phyloP scores from a whole-genome alignment of 257 asterid species.

The Solanum ossicruentum region DNA sequence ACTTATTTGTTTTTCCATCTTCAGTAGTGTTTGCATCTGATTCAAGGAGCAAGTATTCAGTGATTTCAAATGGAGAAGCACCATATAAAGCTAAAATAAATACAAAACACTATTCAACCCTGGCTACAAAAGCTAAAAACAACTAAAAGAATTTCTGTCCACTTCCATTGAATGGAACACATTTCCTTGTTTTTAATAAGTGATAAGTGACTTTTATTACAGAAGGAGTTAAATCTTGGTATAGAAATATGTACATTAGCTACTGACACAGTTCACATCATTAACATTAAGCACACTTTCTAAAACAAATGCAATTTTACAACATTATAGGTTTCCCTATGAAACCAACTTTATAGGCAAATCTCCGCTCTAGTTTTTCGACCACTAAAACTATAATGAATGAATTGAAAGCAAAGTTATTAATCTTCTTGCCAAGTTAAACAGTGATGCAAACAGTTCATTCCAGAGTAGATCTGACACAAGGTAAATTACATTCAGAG shows the following conservation, averaged over 20 bases:
- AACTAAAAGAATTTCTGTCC: neutral
- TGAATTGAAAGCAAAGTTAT: neutral
- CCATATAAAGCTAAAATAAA: neutral
- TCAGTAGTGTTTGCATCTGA: conserved; percentile 45
- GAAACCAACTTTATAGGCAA: neutral
- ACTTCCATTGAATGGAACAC: neutral
- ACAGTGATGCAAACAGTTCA: neutral
- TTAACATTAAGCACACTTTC: neutral
- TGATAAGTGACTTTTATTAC: neutral
- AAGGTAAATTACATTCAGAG: conserved; percentile 1
- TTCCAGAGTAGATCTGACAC: neutral
- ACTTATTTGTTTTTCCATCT: conserved; percentile 45
- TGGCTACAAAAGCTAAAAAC: neutral
- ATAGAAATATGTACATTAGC: neutral
- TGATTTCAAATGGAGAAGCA: neutral
- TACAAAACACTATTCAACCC: neutral
- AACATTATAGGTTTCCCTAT: neutral
- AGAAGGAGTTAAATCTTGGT: neutral
- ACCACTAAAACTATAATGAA: neutral
- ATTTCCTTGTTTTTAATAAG: neutral
- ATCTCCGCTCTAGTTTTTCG: neutral
- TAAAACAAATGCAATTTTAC: neutral
- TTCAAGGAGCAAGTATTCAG: conserved; percentile 10
- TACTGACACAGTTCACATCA: neutral
- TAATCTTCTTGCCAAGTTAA: neutral